Conservation (phyloP, 108 stramenopile genomes). For the Schizochytrium sp. region DNA sequence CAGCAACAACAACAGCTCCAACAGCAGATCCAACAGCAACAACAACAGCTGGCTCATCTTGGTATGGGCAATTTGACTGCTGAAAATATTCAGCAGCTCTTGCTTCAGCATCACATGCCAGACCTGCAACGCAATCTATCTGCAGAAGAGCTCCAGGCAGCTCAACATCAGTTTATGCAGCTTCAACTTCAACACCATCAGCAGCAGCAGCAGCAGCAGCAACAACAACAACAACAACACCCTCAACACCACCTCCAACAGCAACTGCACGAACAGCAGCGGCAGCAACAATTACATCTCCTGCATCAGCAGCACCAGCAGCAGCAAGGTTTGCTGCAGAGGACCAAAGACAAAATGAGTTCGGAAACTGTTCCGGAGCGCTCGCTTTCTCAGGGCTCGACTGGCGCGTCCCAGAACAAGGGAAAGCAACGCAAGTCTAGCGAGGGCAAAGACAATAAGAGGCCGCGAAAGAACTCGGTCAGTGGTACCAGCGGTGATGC, state of each 20-base stretch:
- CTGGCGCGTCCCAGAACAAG: not conserved
- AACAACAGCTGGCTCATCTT: no score
- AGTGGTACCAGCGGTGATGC: no score
- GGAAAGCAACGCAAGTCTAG: not conserved
- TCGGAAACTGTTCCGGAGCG: not conserved
- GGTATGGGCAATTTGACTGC: no score
- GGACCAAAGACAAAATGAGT: not conserved
- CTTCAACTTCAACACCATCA: not conserved
- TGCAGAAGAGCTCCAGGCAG: no score
- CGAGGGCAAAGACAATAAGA: no score
- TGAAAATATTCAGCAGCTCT: not conserved
- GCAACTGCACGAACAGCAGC: no score
- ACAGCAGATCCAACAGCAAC: not conserved
- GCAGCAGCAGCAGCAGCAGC: not conserved
- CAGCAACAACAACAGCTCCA: not conserved
- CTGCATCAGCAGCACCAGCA: not conserved
- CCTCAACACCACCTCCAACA: no score
- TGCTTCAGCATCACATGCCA: not conserved
- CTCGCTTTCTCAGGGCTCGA: not conserved
- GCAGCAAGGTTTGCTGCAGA: not conserved
- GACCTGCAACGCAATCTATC: not conserved
- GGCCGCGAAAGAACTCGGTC: no score
- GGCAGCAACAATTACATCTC: no score
- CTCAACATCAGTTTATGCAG: not conserved
- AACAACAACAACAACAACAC: not conserved